A percentile compares a stretch with the other conserved stretches of the same genome.
Evolutionary conservation across 2,329 filamentous ascomycete species (phyloP).

Genomic region (Colletotrichum graminicola): DNA sequence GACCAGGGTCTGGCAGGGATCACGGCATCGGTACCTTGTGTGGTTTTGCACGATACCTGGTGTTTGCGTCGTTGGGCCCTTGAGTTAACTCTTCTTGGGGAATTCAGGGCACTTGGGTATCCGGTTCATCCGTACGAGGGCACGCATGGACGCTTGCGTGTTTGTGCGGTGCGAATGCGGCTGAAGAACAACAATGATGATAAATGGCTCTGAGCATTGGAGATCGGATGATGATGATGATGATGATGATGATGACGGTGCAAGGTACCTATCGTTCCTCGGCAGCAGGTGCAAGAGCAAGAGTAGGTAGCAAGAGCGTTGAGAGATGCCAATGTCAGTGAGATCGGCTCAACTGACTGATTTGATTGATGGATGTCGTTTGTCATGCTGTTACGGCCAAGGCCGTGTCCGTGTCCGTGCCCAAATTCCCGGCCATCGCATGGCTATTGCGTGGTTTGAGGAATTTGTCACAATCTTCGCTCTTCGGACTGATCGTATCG

Average conservation of each 20-base stretch:
- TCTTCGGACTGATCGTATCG: neutral
- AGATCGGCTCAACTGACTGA: neutral
- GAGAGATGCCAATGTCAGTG: neutral
- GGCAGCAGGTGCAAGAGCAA: neutral
- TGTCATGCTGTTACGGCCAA: constrained; percentile 3
- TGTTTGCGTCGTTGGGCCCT: neutral
- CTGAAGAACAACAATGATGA: neutral
- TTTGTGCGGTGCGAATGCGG: constrained; percentile 15
- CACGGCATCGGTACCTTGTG: neutral
- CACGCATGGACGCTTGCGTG: neutral
- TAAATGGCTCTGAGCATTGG: neutral
- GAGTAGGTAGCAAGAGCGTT: constrained; percentile 3
- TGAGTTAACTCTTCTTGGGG: neutral
- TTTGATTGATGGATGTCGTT: constrained; percentile 15
- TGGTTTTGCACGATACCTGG: constrained; percentile 16
- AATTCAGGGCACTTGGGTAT: neutral
- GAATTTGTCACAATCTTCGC: constrained; percentile 16
- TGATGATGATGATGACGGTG: neutral
- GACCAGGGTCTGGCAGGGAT: constrained; percentile 23
- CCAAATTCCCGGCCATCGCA: neutral
- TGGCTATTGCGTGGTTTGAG: constrained; percentile 21
- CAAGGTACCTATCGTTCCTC: neutral
- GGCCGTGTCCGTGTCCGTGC: constrained; percentile 10
- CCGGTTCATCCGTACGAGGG: neutral
- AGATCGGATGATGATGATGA: constrained; percentile 14